phyloP scores from a whole-genome alignment of 768 basidiomycete species.

The Serpula lacrymans region DNA sequence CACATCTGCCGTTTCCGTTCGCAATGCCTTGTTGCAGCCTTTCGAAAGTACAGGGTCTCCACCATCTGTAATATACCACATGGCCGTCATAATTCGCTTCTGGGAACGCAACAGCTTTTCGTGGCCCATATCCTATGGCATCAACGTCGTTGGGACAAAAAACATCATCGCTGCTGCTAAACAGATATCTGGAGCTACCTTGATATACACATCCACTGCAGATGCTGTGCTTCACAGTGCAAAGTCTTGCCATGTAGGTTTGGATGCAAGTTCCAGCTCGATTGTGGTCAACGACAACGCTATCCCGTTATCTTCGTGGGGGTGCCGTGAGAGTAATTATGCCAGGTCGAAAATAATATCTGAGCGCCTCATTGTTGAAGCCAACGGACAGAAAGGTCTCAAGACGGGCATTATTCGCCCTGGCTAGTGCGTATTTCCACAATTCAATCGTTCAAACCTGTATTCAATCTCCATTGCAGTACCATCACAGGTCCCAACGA shows the following conservation, averaged over 20 bases:
- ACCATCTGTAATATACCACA: constrained; percentile 20
- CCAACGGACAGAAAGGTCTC: constrained; percentile 45
- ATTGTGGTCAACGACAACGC: constrained; percentile 43
- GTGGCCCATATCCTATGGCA: constrained; percentile 23
- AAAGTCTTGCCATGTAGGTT: constrained; percentile 29
- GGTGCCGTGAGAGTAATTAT: constrained; percentile 43
- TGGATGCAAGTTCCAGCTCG: constrained; percentile 12
- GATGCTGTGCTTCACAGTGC: constrained; percentile 43
- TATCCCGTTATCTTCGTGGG: constrained; percentile 40
- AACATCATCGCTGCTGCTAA: constrained; percentile 40
- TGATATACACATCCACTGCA: constrained; percentile 47
- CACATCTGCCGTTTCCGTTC: constrained; percentile 25
- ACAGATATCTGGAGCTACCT: constrained; percentile 31
- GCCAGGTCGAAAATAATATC: constrained; percentile 53
- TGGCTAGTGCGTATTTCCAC: constrained; percentile 22
- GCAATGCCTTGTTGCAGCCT: constrained; percentile 19
- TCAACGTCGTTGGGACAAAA: constrained; percentile 48
- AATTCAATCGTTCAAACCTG: background rate
- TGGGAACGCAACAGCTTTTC: constrained; percentile 19
- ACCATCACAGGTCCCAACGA: constrained; percentile 34
- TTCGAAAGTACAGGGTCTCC: constrained; percentile 15
- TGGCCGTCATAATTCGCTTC: constrained; percentile 19
- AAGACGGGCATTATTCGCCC: constrained; percentile 40
- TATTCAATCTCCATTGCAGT: constrained; percentile 12
- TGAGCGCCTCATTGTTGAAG: constrained; percentile 49